Base-by-base conservation (phyloP, 2,329 filamentous ascomycete species). In the Magnaporthiopsis rhizophila region DNA sequence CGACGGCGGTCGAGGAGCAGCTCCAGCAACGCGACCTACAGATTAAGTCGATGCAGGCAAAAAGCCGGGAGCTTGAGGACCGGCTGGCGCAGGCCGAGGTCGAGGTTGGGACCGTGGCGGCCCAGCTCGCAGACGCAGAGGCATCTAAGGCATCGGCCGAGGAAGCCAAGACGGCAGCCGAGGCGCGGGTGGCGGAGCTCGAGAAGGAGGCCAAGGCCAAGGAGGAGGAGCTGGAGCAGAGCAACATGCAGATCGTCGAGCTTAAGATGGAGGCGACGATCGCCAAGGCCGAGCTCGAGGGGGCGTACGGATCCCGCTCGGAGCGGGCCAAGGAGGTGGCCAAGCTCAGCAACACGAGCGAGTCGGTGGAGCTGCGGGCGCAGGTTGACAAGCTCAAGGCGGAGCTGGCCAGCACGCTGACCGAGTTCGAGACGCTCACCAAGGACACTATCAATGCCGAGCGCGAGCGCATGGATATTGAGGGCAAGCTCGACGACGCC, bases 191-290 rank as follows among this genome's bases (percentile, higher is more conserved):
- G 50, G 61, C 53, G 9, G 56, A 63, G 24, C 50, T 58, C 21
- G 28, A 57, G 34, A 68, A 74, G 62, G 79, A 79, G 60, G 77
- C 80, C 67, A 78, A 80, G 66, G 76, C 77, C 66, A 82, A 81
- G 74, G 80, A 84, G 64, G 76, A 78, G 60, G 80, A 84, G 66
- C 70, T 83, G 50, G 81, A 84, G 62, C 74, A 75, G 64, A 75
- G 83, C 63, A 83, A 82, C 72, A 75, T 79, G 70, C 79, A 80
- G 70, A 72, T 86, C 64, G 80, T 83, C 45, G 83, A 86, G 74
- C 78, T 84, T 71, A 86, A 86, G 78, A 86, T 83, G 63, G 84
- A 87, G 69, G 77, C 85, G 65, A 85, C 84, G 59, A 81, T 86
- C 69, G 82, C 83, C 62, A 82, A 83, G 70, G 85, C 85, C 24